Percentiles rank a stretch among this genome's conserved stretches.
Conservation (phyloP, 345 rosid species). For the Erucastrum elatum region DNA sequence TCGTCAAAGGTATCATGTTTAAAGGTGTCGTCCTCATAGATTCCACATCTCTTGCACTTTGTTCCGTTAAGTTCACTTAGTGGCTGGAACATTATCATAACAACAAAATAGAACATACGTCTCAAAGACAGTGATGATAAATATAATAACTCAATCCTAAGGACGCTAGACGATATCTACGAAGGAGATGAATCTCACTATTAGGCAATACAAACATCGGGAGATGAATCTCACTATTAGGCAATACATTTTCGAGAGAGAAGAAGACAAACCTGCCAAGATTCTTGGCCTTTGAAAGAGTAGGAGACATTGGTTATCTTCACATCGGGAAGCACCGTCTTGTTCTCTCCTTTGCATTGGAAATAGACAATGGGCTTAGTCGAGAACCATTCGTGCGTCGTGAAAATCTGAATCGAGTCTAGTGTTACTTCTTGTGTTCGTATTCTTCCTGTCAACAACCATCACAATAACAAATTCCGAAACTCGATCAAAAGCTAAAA, state of each 20-base stretch:
- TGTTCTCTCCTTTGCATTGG: slow-evolving; percentile 64
- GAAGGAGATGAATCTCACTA: too few species aligned
- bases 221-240: too few species aligned
- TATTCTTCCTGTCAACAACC: slow-evolving; percentile 37
- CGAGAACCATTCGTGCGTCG: slow-evolving; percentile 57
- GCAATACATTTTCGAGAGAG: too few species aligned
- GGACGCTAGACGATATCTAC: background rate
- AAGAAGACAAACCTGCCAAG: background rate
- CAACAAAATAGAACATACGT: slow-evolving; percentile 14
- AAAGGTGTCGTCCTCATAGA: slow-evolving; percentile 65
- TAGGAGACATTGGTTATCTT: slow-evolving; percentile 27
- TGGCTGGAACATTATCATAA: slow-evolving; percentile 52
- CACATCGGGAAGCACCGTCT: slow-evolving; percentile 59
- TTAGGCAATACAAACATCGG: too few species aligned
- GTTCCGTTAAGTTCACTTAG: slow-evolving; percentile 54
- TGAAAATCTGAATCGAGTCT: slow-evolving; percentile 52
- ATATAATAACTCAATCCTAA: background rate
- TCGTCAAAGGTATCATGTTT: slow-evolving; percentile 67
- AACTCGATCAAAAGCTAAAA: background rate
- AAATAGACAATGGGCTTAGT: slow-evolving; percentile 59
- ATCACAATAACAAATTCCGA: background rate
- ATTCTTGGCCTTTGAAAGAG: background rate
- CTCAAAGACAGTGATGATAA: background rate
- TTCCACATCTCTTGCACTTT: slow-evolving; percentile 96
- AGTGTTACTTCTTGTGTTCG: slow-evolving; percentile 53